Base-by-base conservation (phyloP, 305 asterid genomes). In the Euphrasia arctica region DNA sequence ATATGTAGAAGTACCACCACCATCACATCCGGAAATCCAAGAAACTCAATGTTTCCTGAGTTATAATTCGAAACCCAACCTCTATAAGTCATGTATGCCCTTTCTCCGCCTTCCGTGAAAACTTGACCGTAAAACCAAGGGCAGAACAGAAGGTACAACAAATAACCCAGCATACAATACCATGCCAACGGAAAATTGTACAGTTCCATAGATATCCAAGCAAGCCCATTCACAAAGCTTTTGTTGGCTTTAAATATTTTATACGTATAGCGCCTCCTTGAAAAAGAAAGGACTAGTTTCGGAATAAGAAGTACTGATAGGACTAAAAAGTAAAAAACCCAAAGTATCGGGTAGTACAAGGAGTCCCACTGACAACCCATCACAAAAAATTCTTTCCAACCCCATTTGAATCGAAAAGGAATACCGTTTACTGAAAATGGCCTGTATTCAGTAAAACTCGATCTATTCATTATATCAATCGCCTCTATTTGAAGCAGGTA, bases 311-410 rank as follows among this genome's bases (percentile, higher is more conserved):
- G 88, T 74, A 69, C 34, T 11, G 81, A 77, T 54, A 86, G 69
- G 72, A 60, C 70, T 41, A 77, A 60, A 62, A 60, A 60, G 78
- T 81, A 88, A 48, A 84, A 74, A 60, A 73, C 58, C 82, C 85
- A 93, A 43, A 93, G 67, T 63, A 85, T 70, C 5, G 95, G 95
- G 74, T 78, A 77, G 78, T 86, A 90, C 50, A 94, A 79, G 28
- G 80, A 83, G 60, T 76, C 91, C 97, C 93, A 94, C 48, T 94
- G 97, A 76, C 95, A 94, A 58, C 97, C 97, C 99, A 94, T 88
- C 66, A 94, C 93, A 7, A 88, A 36, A 79, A 89, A 83, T 72
- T 88, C 99, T 79, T 71, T 83, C 93, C 87, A 88, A 66, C 74
- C 85, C 95, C 95, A 91, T 1, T 73, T 61, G 63, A 88, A 71